Base-by-base conservation (phyloP, 768 basidiomycete genomes). In the Tylopilus intermedius region DNA sequence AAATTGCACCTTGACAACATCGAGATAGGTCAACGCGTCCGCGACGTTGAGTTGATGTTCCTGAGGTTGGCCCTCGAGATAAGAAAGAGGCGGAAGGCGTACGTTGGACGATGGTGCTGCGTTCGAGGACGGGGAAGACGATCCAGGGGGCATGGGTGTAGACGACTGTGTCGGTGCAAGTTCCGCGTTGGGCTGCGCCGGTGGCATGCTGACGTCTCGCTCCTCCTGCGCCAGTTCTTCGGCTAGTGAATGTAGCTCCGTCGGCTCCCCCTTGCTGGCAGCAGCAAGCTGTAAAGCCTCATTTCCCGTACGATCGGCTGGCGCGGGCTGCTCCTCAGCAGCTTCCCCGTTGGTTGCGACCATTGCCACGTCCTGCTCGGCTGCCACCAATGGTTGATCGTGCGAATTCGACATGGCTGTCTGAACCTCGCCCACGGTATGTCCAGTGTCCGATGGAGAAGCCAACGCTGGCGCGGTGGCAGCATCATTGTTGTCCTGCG, bases 1-100 rank as follows among this genome's bases (percentile, higher is more conserved):
- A 58, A 84, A 84, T 60, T 79, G 80, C 41, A 75, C 63, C 66
- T 84, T 84, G 67, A 84, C 82, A 45, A 79, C 79, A 64, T 84
- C 82, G 29, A 84, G 73, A 64, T 84, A 84, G 58, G 74, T 76
- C 50, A 84, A 65, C 26, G 83, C 82, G 62, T 84, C 82, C 26
- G 78, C 75, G 32, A 83, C 82, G 50, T 83, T 82, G 59, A 83
- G 71, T 46, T 74, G 80, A 40, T 82, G 67, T 22, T 74, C 74
- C 30, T 56, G 57, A 9, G 56, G 37, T 39, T 70, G 67, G 3
- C 54, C 58, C 30, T 69, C 69, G 42, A 60, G 15, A 24, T 46
- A 67, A 32, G 67, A 48, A 37, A 67, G 49, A 1, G 58, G 47
- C 35, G 59, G 58, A 21, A 70, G 53, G 13, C 58, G 62, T 24